These are phyloP conservation scores for Colletotrichum sidae DNA, from an alignment of 2,329 filamentous ascomycete species.

Conservation along the genomic window DNA sequence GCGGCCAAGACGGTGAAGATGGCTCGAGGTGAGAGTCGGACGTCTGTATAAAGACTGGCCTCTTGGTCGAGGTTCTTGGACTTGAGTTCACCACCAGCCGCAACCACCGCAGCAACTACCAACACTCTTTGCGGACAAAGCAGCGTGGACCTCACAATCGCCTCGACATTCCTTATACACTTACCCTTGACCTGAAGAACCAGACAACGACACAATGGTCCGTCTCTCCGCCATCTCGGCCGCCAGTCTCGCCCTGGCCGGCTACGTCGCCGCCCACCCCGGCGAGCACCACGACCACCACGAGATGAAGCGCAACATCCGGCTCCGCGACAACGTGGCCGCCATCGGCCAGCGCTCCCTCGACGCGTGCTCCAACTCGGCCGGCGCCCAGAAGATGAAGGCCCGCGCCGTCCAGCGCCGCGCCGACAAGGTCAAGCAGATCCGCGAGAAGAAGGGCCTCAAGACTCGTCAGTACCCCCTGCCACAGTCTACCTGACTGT, in stretches of 20 bases:
- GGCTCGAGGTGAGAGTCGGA: neutral
- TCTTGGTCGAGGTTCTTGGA: neutral
- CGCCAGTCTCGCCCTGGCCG: constrained; percentile 38
- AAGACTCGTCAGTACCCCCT: constrained; percentile 12
- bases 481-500: neutral
- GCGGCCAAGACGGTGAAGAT: neutral
- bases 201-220: constrained; percentile 13
- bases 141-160: neutral
- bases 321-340: constrained; percentile 47
- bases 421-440: constrained; percentile 49
- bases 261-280: constrained; percentile 45
- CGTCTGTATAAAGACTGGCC: constrained; percentile 24
- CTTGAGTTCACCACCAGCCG: neutral
- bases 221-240: constrained; percentile 23
- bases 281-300: constrained; percentile 45
- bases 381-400: constrained; percentile 52
- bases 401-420: constrained; percentile 54
- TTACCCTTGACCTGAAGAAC: neutral
- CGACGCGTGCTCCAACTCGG: constrained; percentile 51
- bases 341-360: constrained; percentile 51
- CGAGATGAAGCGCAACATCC: constrained; percentile 48
- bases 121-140: constrained; percentile 6
- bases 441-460: constrained; percentile 48
- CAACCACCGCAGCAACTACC: constrained; percentile 20
- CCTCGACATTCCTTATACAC: constrained; percentile 9